A percentile compares a stretch with the other conserved stretches of the same genome.
phyloP scores from a whole-genome alignment of 306 rosid species.

The Erythrophleum fordii region DNA sequence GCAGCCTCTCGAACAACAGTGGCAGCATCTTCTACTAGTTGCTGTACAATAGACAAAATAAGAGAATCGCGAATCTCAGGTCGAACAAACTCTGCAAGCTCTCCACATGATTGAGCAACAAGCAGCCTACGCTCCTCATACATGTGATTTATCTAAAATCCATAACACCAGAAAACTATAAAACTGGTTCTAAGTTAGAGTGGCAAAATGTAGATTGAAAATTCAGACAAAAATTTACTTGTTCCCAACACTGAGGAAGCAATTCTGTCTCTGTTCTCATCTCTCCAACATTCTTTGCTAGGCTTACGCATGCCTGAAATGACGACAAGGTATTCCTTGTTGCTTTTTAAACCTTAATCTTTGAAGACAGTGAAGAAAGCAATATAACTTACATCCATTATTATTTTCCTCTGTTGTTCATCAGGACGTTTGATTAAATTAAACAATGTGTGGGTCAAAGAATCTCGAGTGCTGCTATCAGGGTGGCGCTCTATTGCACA shows the following conservation, averaged over 20 bases:
- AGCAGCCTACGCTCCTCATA: constrained; percentile 98
- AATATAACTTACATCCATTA: constrained; percentile 83
- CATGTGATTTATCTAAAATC: constrained; percentile 82
- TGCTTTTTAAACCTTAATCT: constrained; percentile 25
- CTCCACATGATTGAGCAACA: constrained; percentile 98
- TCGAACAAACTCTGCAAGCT: constrained; percentile 93
- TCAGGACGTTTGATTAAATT: constrained; percentile 98
- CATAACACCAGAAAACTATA: constrained; percentile 39
- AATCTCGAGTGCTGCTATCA: constrained; percentile 89
- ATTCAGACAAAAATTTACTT: constrained; percentile 57
- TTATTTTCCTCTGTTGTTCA: constrained; percentile 88
- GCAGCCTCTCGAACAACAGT: constrained; percentile 97
- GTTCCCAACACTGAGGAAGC: constrained; percentile 99
- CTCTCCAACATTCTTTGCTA: constrained; percentile 93
- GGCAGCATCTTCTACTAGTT: constrained; percentile 90
- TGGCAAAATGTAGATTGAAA: constrained; percentile 32
- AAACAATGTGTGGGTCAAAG: constrained; percentile 96
- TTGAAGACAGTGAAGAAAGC: constrained; percentile 31
- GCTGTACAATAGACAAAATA: constrained; percentile 92
- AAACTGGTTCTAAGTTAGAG: constrained; percentile 34
- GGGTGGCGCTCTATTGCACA: constrained; percentile 98
- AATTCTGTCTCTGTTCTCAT: constrained; percentile 99
- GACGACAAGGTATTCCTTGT: constrained; percentile 37
- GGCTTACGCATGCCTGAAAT: constrained; percentile 91
- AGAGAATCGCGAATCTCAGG: constrained; percentile 98